Percentiles rank a stretch among this genome's conserved stretches.
Evolutionary conservation across 1,139 yeast species (phyloP).

Genomic region (Kodamaea derodonti): DNA sequence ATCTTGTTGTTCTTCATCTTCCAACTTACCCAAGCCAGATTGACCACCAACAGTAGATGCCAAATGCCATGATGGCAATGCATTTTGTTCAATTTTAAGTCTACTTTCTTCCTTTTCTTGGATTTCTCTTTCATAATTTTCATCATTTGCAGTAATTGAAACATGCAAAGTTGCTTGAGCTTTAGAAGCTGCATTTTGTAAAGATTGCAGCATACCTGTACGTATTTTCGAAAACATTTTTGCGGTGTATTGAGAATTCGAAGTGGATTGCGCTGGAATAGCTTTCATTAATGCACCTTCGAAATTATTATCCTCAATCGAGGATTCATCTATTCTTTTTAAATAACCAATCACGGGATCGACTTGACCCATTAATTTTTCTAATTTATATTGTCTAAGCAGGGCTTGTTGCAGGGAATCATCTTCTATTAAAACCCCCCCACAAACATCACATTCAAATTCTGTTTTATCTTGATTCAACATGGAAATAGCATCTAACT

Average conservation of each 20-base stretch:
- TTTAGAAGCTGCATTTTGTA: conserved; percentile 37
- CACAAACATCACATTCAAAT: conserved; percentile 84
- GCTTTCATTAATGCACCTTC: conserved; percentile 75
- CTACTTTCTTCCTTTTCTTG: conserved; percentile 67
- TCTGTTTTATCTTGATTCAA: conserved; percentile 75
- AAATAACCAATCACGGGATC: conserved; percentile 83
- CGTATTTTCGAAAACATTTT: conserved; percentile 26
- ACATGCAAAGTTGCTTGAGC: conserved; percentile 81
- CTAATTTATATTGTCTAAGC: conserved; percentile 77
- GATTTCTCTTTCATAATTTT: conserved; percentile 63
- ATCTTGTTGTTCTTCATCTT: conserved; percentile 34
- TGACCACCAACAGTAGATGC: conserved; percentile 86
- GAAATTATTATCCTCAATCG: conserved; percentile 84
- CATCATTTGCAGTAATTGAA: conserved; percentile 88
- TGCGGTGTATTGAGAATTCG: conserved; percentile 59
- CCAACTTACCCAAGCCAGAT: conserved; percentile 46
- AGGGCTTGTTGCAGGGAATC: conserved; percentile 82
- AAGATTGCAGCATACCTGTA: conserved; percentile 27
- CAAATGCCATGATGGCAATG: conserved; percentile 94
- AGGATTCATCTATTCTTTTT: conserved; percentile 80
- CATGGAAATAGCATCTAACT: conserved; percentile 82
- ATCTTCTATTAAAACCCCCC: conserved; percentile 74
- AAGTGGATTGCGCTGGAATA: conserved; percentile 76
- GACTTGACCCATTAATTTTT: conserved; percentile 80
- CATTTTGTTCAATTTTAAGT: conserved; percentile 81